Base-by-base conservation (phyloP, 805 yeast genomes). In the Ogataea ganodermae region DNA sequence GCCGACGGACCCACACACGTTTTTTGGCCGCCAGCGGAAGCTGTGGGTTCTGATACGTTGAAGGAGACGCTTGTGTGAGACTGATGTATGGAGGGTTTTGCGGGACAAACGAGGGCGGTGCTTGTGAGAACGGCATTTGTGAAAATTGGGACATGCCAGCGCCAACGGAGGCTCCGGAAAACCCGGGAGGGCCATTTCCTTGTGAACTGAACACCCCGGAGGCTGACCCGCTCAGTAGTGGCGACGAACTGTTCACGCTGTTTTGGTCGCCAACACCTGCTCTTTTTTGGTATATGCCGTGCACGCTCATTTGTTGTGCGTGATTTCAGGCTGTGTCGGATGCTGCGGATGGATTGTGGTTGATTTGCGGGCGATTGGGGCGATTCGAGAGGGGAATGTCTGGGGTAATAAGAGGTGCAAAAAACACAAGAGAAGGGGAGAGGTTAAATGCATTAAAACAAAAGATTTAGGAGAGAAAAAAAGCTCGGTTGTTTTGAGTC, bases 1-100 rank as follows among this genome's bases (percentile, higher is more conserved):
- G 68, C 33, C 75, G 65, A 45, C 66, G 74, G 5, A 82, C 77
- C 88, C 88, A 82, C 1, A 82, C 74, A 42, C 88, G 60, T 53
- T 70, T 67, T 35, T 59, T 50, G 17, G 61, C 18, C n/a, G 55
- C 51, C 31, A 35, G 7, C 3, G 55, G 55, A 4, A 46, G 40
- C n/a, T 49, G 58, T 6, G 58, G 48, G 22, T 27, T 42, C 10
- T 40, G 48, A 26, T 46, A 35, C 3, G 51, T 36, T 10, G 49
- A 45, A 12, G 56, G 58, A 2, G 56, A 45, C 6, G 57, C 30
- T 17, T 50, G 53, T 9, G 56, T 49, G 21, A 50, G 37, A 16
- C 52, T 54, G 33, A 52, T 50, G 24, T 56, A 49, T 6, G 58
- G 58, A 3, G 43, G 46, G 6, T 26, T 28, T 23, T 35, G 47